Evolutionary conservation across 23 red algal genomes (phyloP), one percentile per base, ranked within the genome.

Genomic region (Porphyridium purpureum): DNA sequence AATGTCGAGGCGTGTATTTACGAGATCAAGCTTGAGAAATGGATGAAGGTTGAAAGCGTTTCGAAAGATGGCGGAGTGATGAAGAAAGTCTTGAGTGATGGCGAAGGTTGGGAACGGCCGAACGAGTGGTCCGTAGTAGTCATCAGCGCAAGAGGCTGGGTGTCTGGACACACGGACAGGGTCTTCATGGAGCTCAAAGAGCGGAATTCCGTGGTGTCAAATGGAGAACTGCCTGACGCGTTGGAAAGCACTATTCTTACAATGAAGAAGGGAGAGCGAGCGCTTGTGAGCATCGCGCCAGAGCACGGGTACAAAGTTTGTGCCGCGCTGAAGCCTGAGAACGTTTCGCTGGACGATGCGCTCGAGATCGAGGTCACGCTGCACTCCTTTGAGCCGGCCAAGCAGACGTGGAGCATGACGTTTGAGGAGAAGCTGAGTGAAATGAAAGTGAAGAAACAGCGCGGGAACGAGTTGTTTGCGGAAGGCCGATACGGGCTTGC

Each of bases 81-180:
- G 1, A 70, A 73, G 59, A 93, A 93, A 55, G 66, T 74, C 15
- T 40, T 83, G 30, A 27, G 65, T 23, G 86, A 93, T 35, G 86
- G 86, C 23, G 86, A 93, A 28, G 86, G 86, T 0, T 93, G 86
- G 86, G 86, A 93, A 31, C 62, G 72, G 27, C 86, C 86, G 9
- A 72, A 78, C 56, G 86, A 93, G 26, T 69, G 76, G 6, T 44
- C 17, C 38, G 17, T 44, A 44, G 11, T 44, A 11, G 17, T 17
- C 38, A 17, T 44, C 38, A 44, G 11, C 38, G 38, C 11, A 11
- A 17, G 38, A 44, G 38, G 38, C 11, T 44, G 38, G 38, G 11
- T 44, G 38, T 11, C 11, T 11, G 38, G 11, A 44, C 38, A 44
- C 38, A 17, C 38, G 11, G 11, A 44, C 11, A 17, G 11, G 11